phyloP scores from a whole-genome alignment of 331 rosid species.

The Pyracantha coccinea region DNA sequence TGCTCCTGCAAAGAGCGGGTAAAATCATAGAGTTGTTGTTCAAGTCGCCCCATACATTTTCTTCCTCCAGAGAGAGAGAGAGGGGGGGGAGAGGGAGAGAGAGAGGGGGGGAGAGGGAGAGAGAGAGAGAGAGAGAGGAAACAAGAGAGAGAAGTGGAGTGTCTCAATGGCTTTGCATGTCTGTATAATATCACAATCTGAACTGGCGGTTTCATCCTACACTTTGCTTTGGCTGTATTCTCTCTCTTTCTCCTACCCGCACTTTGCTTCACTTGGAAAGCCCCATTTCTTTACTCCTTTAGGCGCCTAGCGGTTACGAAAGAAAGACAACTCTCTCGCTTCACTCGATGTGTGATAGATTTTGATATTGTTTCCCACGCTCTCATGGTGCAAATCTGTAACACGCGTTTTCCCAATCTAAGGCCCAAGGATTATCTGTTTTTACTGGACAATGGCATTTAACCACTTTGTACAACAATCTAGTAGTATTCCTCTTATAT shows the following conservation, averaged over 20 bases:
- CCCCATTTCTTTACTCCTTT: too few species aligned
- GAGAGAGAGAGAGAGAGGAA: too few species aligned
- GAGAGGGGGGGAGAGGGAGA: too few species aligned
- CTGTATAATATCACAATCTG: not conserved
- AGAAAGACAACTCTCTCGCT: not conserved
- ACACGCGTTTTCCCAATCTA: not conserved
- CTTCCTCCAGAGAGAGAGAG: not conserved
- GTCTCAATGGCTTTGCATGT: not conserved
- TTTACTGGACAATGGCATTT: too few species aligned
- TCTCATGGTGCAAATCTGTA: not conserved
- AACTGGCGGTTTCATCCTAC: not conserved
- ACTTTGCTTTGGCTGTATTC: not conserved
- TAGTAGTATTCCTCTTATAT: too few species aligned
- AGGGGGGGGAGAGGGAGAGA: too few species aligned
- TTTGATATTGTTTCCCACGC: not conserved
- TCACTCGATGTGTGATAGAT: not conserved
- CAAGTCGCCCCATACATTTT: slow-evolving; percentile 5
- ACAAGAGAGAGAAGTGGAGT: not conserved
- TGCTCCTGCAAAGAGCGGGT: not conserved
- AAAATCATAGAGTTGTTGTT: not conserved
- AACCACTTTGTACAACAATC: too few species aligned
- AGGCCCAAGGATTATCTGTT: too few species aligned
- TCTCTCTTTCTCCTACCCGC: not conserved
- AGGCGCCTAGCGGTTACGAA: not conserved
- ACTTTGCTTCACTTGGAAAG: too few species aligned